These are phyloP conservation scores for Moringa oleifera DNA, from an alignment of 345 rosid genomes.

Conservation along the genomic window DNA sequence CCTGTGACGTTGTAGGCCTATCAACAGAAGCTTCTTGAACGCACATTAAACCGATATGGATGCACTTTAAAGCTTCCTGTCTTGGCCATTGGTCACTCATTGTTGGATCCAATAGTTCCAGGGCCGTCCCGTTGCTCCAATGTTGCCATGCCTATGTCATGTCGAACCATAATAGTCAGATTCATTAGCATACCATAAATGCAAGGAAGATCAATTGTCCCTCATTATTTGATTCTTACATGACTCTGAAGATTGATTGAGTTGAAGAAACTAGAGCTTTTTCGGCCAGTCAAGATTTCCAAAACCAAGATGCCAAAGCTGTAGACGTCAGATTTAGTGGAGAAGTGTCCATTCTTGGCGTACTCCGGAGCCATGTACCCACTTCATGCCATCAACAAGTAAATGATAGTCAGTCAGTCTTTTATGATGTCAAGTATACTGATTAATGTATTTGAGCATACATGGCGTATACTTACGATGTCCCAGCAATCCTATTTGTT, in stretches of 20 bases:
- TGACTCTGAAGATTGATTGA: constrained; percentile 24
- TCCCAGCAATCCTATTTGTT: constrained; percentile 26
- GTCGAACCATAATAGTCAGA: too few species aligned
- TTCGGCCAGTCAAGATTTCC: constrained; percentile 39
- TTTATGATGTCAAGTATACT: too few species aligned
- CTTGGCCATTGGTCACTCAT: constrained; percentile 14
- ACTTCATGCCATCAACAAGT: constrained; percentile 12
- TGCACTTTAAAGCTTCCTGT: constrained; percentile 28
- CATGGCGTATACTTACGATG: constrained; percentile 21
- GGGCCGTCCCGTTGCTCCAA: constrained; percentile 30
- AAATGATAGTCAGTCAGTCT: too few species aligned
- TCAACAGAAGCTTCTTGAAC: constrained; percentile 30
- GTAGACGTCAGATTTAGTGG: constrained; percentile 40
- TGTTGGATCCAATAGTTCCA: constrained; percentile 26
- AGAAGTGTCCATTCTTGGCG: constrained; percentile 26
- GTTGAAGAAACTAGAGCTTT: constrained; percentile 26
- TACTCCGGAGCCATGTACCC: constrained; percentile 60
- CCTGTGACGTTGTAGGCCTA: constrained; percentile 31
- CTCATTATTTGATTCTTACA: constrained; percentile 6
- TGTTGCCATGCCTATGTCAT: constrained; percentile 30
- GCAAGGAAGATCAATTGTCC: neutral
- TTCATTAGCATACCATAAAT: neutral
- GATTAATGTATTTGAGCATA: too few species aligned
- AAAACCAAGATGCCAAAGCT: constrained; percentile 44
- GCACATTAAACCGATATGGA: constrained; percentile 31